Evolutionary conservation across 192 early-diverging fungal species (phyloP), one percentile per base, ranked within the genome.

Genomic region (Backusella westeae): DNA sequence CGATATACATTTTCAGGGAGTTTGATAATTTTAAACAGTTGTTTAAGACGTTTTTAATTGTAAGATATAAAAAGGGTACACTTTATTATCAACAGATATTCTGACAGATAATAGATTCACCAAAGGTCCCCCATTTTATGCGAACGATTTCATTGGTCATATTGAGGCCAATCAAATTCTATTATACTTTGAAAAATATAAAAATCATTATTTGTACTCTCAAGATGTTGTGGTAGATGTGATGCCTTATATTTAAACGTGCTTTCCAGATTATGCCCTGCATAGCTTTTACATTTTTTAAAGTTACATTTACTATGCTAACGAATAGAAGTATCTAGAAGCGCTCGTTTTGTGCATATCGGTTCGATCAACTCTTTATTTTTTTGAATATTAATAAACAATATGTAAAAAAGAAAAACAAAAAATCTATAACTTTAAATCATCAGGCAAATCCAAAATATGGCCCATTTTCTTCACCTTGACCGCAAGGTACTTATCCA

Each of bases 381-480:
- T 14, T 44, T 17, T 44, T 4, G 23, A 44, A 44, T 32, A 32
- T 32, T 32, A 26, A 9, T 10, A 29, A 63, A 63, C 9, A 63
- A 63, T 29, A 7, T 26, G 26, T 4, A 63, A 56, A 21, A 53
- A 23, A 21, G 6, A 23, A 14, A 63, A 14, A 12, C 56, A 44
- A 63, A 63, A 26, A 32, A 32, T 32, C 56, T 63, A 63, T 29
- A 63, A 29, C 23, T 63, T 71, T 12, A 71, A 46, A 49, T 71
- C 70, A 29, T 78, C 72, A 32, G 90, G 90, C 34, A 95, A 84
- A 65, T 91, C 82, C 71, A 98, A 86, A 78, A 96, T 89, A 76
- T 98, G 97, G 39, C 94, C 90, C 97, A 97, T 98, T 67, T 91
- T 87, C 81, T 94, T 90, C 0, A 96, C 91, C 82, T 98, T 97